These are phyloP conservation scores for Globisporangium mamillatum DNA, from an alignment of 352 stramenopile species.

Conservation along the genomic window DNA sequence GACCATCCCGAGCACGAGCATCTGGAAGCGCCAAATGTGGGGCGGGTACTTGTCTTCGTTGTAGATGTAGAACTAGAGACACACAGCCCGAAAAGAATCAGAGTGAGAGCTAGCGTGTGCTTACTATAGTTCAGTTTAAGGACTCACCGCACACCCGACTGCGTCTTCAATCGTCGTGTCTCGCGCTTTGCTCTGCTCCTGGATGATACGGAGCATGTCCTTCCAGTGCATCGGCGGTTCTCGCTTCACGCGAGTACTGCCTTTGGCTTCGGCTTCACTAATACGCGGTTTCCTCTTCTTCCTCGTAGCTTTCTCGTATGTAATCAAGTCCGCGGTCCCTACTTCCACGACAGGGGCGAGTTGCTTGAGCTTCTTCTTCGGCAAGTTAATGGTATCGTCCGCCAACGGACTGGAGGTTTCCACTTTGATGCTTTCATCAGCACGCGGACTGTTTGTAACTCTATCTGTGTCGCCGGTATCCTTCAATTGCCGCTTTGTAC, in stretches of 20 bases:
- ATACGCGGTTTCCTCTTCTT: conserved; percentile 28
- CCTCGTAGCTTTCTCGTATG: conserved; percentile 3
- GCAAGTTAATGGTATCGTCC: background rate
- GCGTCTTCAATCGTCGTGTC: conserved; percentile 57
- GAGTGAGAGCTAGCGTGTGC: background rate
- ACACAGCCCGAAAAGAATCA: background rate
- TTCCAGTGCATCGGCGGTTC: conserved; percentile 43
- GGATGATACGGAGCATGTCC: conserved; percentile 48
- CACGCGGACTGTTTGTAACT: background rate
- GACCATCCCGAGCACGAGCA: conserved; percentile 95
- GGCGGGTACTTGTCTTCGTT: conserved; percentile 34
- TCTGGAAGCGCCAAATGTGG: conserved; percentile 84
- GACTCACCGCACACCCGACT: background rate
- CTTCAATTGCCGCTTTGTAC: background rate
- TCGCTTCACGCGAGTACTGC: background rate
- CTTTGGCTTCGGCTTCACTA: background rate
- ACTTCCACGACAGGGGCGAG: background rate
- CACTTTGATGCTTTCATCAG: background rate
- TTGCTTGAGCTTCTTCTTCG: background rate
- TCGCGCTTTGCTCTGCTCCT: conserved; percentile 54
- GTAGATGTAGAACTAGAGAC: conserved; percentile 20
- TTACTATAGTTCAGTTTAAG: background rate
- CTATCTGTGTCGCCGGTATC: background rate
- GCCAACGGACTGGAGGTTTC: background rate
- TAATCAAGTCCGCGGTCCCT: background rate